A percentile compares a stretch with the other conserved stretches of the same genome.
These are phyloP conservation scores for Rhinocladiella similis DNA, from an alignment of 2,329 filamentous ascomycete genomes.

Conservation along the genomic window DNA sequence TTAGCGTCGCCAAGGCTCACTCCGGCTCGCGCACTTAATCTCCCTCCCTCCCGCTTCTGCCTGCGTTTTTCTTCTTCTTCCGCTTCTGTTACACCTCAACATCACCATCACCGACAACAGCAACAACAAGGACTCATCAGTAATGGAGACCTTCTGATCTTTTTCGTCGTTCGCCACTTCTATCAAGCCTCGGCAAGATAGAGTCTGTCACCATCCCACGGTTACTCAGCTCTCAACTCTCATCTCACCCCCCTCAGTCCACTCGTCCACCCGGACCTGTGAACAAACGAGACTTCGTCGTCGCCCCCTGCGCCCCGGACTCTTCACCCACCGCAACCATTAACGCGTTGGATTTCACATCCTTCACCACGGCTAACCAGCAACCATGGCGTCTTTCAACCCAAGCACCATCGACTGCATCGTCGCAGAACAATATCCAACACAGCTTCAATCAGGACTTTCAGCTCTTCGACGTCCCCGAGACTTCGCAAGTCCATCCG, in stretches of 20 bases:
- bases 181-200: constrained; percentile 35
- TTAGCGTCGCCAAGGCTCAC: constrained; percentile 15
- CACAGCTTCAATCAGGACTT: constrained; percentile 35
- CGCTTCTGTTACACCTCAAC: constrained; percentile 16
- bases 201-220: constrained; percentile 17
- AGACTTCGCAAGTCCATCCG: constrained; percentile 24
- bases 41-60: constrained; percentile 22
- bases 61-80: constrained; percentile 23
- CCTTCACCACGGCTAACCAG: constrained; percentile 39
- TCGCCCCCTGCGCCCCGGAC: constrained; percentile 31
- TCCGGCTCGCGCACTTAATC: not conserved
- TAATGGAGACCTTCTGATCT: constrained; percentile 34
- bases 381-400: constrained; percentile 36
- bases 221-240: constrained; percentile 26
- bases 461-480: constrained; percentile 34
- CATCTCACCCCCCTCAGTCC: constrained; percentile 27
- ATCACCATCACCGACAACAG: constrained; percentile 18
- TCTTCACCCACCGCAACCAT: constrained; percentile 35
- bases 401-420: constrained; percentile 34
- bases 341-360: constrained; percentile 34
- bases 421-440: constrained; percentile 27
- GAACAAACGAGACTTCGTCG: constrained; percentile 30
- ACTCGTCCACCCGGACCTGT: constrained; percentile 34
- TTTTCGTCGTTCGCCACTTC: constrained; percentile 18
- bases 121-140: constrained; percentile 30